phyloP scores from a whole-genome alignment of 768 basidiomycete species.

The Floccularia luteovirens region DNA sequence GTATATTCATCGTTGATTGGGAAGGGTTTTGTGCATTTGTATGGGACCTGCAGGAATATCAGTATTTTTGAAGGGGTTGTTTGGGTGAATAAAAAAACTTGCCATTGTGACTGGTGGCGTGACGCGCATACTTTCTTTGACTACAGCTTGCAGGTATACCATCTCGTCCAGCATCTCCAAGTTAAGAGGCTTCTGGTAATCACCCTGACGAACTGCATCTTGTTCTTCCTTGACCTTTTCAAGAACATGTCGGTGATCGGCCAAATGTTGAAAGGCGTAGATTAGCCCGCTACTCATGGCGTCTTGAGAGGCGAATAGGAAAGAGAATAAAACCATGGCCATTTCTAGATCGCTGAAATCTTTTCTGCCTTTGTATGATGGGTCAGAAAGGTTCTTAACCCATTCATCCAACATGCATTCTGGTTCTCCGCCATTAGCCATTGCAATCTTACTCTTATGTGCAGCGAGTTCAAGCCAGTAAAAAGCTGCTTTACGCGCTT shows the following conservation, averaged over 20 bases:
- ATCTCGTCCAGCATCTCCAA: constrained; percentile 89
- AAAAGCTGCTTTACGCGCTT: constrained; percentile 83
- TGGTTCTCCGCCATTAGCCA: constrained; percentile 75
- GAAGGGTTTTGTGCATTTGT: constrained; percentile 83
- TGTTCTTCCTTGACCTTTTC: constrained; percentile 91
- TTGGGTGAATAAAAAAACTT: constrained; percentile 12
- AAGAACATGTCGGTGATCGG: constrained; percentile 84
- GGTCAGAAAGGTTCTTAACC: constrained; percentile 67
- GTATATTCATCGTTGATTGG: constrained; percentile 90
- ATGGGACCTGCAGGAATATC: constrained; percentile 66
- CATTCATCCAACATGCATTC: constrained; percentile 92
- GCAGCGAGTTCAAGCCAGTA: constrained; percentile 77
- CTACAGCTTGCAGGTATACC: constrained; percentile 86
- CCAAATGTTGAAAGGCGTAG: constrained; percentile 93
- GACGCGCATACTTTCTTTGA: constrained; percentile 88
- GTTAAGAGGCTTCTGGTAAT: constrained; percentile 69
- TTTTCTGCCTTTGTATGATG: constrained; percentile 63
- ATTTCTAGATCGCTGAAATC: constrained; percentile 94
- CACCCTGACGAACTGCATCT: constrained; percentile 70
- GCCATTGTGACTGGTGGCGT: constrained; percentile 98
- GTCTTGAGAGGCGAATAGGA: constrained; percentile 95
- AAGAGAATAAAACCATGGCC: constrained; percentile 94
- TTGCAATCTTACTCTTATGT: constrained; percentile 66
- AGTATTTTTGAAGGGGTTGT: too few relatives aligned
- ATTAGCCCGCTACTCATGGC: constrained; percentile 98